phyloP scores from a whole-genome alignment of 495 filamentous ascomycete species.

The Apiosordaria backusii region DNA sequence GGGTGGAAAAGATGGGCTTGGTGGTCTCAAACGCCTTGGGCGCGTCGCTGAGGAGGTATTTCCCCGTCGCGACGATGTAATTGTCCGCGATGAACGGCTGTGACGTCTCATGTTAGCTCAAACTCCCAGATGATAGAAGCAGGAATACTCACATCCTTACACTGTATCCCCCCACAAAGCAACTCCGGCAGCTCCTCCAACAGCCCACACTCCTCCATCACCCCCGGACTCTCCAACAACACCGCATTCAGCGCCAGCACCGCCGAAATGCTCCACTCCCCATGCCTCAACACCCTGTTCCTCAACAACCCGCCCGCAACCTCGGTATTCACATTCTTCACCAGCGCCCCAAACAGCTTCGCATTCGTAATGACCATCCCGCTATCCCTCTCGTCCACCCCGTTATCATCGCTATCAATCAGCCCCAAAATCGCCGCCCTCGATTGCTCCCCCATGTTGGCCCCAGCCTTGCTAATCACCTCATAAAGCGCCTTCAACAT shows the following conservation, averaged over 20 bases:
- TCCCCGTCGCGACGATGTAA: conserved; percentile 89
- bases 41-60: conserved; percentile 68
- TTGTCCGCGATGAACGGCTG: conserved; percentile 84
- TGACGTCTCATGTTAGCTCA: conserved; percentile 10
- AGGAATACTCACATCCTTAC: conserved; percentile 60
- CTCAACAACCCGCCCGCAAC: conserved; percentile 68
- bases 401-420: conserved; percentile 66
- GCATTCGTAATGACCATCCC: conserved; percentile 84
- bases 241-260: conserved; percentile 85
- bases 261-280: conserved; percentile 60
- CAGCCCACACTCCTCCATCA: conserved; percentile 60
- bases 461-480: conserved; percentile 89
- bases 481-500: conserved; percentile 98
- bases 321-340: conserved; percentile 72
- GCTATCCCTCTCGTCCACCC: conserved; percentile 68
- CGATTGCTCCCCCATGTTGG: conserved; percentile 89
- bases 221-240: conserved; percentile 69
- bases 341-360: conserved; percentile 78
- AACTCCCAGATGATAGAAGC: too few species aligned
- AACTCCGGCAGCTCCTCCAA: conserved; percentile 65
- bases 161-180: conserved; percentile 75
- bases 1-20: conserved; percentile 72
- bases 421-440: conserved; percentile 74
- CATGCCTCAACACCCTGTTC: conserved; percentile 66
- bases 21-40: conserved; percentile 63